Conservation (phyloP, 2,329 filamentous ascomycete genomes). For the Pezicula rhizophila region DNA sequence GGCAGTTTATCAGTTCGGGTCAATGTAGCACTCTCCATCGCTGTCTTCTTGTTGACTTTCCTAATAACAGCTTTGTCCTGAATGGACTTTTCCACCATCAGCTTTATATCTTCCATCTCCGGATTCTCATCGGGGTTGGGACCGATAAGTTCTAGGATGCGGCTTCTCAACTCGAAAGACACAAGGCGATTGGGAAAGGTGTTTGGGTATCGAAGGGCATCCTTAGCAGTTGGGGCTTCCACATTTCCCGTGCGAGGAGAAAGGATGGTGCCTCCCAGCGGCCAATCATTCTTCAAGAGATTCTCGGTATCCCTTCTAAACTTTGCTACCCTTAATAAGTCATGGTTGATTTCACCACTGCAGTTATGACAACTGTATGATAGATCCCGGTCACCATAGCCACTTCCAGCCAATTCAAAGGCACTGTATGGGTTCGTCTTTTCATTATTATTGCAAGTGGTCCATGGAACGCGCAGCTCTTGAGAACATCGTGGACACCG, state of each 20-base stretch:
- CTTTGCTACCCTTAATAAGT: slow-evolving; percentile 54
- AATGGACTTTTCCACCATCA: slow-evolving; percentile 42
- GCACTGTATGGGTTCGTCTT: slow-evolving; percentile 23
- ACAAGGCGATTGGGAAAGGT: slow-evolving; percentile 56
- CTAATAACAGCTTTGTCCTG: slow-evolving; percentile 31
- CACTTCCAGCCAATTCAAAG: slow-evolving; percentile 36
- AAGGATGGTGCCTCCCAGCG: slow-evolving; percentile 66
- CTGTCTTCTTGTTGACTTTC: slow-evolving; percentile 30
- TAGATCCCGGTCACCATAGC: slow-evolving; percentile 57
- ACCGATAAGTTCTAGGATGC: slow-evolving; percentile 36
- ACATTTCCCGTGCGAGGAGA: slow-evolving; percentile 46
- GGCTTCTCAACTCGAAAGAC: slow-evolving; percentile 35
- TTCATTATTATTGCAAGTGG: slow-evolving; percentile 38
- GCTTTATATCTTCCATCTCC: slow-evolving; percentile 45
- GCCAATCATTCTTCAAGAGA: slow-evolving; percentile 39
- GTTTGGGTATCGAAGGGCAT: slow-evolving; percentile 20
- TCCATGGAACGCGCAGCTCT: slow-evolving; percentile 50
- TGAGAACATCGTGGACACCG: slow-evolving; percentile 49
- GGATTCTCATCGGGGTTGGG: slow-evolving; percentile 23
- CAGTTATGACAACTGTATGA: slow-evolving; percentile 45
- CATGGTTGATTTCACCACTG: slow-evolving; percentile 42
- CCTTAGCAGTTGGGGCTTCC: slow-evolving; percentile 22
- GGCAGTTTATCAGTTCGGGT: slow-evolving; percentile 32
- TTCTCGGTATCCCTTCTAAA: slow-evolving; percentile 50
- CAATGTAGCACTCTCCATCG: slow-evolving; percentile 18